Evolutionary conservation across 257 asterid genomes (phyloP).

Genomic region (Przewalskia tangutica): DNA sequence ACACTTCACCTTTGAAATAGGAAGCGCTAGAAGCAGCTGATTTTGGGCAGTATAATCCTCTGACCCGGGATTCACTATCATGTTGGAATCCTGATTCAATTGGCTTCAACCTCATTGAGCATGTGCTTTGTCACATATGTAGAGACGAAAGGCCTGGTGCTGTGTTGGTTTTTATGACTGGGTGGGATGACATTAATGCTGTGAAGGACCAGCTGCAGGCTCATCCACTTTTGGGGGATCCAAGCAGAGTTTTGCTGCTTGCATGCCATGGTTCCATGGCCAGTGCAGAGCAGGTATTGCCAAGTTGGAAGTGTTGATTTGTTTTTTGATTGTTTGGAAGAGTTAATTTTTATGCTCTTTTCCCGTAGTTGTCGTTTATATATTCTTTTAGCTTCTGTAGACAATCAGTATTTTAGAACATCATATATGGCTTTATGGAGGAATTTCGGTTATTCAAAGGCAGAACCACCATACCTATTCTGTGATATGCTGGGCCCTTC

Average conservation of each 20-base stretch:
- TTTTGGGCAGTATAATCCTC: constrained; percentile 44
- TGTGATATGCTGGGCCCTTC: not conserved
- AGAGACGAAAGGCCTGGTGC: constrained; percentile 86
- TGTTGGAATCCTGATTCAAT: constrained; percentile 98
- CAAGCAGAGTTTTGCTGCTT: constrained; percentile 73
- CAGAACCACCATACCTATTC: not conserved
- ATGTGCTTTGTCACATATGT: constrained; percentile 75
- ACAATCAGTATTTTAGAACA: not conserved
- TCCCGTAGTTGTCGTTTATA: not conserved
- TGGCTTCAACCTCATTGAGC: constrained; percentile 93
- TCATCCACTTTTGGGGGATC: constrained; percentile 83
- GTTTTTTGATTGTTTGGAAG: not conserved
- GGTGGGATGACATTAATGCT: constrained; percentile 98
- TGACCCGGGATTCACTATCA: constrained; percentile 56
- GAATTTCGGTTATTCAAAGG: not conserved
- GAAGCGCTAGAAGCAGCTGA: constrained; percentile 67
- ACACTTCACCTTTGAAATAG: constrained; percentile 32
- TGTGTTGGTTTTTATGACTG: constrained; percentile 90
- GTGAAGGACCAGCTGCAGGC: constrained; percentile 85
- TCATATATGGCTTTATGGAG: not conserved
- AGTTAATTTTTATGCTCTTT: not conserved
- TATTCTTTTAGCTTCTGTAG: not conserved
- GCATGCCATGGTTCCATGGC: constrained; percentile 99
- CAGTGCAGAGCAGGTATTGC: constrained; percentile 81
- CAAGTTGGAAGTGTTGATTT: constrained; percentile 1